phyloP scores from a whole-genome alignment of 139 green algal species.

The Diplosphaera chodatii region DNA sequence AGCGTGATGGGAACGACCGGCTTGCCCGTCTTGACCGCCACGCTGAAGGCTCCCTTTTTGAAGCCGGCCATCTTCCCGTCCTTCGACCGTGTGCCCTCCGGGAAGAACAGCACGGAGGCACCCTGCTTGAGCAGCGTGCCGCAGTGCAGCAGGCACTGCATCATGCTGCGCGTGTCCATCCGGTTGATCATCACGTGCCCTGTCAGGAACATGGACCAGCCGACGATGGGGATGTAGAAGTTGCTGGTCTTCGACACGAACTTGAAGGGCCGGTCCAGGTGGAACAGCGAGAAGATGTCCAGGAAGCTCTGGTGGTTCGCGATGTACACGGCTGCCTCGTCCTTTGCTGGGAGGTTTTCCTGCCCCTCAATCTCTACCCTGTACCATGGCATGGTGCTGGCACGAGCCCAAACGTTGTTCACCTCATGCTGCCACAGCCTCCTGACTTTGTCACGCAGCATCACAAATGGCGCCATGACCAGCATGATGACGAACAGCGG shows the following conservation, averaged over 20 bases:
- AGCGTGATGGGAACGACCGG: conserved; percentile 86
- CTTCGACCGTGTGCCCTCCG: conserved; percentile 74
- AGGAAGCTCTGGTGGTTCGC: conserved; percentile 96
- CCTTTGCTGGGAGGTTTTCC: conserved; percentile 78
- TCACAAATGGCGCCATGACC: conserved; percentile 61
- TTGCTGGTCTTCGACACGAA: conserved; percentile 96
- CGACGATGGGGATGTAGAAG: conserved; percentile 96
- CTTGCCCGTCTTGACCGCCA: conserved; percentile 83
- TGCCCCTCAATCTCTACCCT: conserved; percentile 59
- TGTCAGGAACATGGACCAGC: conserved; percentile 98
- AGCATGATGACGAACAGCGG: conserved; percentile 87
- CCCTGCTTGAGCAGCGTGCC: conserved; percentile 65
- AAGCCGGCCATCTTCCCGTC: conserved; percentile 64
- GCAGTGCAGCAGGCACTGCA: conserved; percentile 84
- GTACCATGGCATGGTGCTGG: conserved; percentile 79
- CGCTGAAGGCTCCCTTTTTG: conserved; percentile 94
- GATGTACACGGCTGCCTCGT: conserved; percentile 86
- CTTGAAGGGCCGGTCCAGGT: conserved; percentile 87
- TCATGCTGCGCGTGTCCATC: conserved; percentile 76
- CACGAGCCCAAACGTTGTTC: conserved; percentile 92
- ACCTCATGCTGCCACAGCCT: conserved; percentile 27
- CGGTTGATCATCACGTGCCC: conserved; percentile 82
- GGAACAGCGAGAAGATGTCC: conserved; percentile 90
- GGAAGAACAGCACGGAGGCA: conserved; percentile 83
- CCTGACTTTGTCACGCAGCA: conserved; percentile 73